Percentiles rank a stretch among this genome's conserved stretches.
Evolutionary conservation across 257 asterid genomes (phyloP).

Genomic region (Lycium ferocissimum): DNA sequence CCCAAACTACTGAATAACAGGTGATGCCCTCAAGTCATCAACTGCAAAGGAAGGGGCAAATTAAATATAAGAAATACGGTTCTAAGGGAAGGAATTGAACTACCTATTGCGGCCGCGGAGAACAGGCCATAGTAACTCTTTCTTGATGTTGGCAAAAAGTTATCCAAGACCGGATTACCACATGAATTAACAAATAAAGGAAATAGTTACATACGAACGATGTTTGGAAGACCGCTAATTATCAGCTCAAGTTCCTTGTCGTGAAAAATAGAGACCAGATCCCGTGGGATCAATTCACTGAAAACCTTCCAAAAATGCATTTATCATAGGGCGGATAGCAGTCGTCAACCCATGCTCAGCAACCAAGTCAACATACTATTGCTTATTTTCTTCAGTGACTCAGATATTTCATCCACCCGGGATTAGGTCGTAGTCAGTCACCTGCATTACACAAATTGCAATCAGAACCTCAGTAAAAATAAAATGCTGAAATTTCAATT

Average conservation of each 20-base stretch:
- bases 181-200: not conserved
- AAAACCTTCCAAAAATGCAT: constrained; percentile 86
- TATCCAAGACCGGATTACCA: not conserved
- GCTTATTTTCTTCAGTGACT: constrained; percentile 92
- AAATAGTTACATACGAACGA: constrained; percentile 65
- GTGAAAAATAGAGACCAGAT: constrained; percentile 76
- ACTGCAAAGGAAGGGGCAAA: constrained; percentile 49
- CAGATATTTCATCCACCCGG: constrained; percentile 87
- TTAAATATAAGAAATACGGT: no score
- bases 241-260: constrained; percentile 91
- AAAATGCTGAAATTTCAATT: not conserved
- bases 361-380: constrained; percentile 87
- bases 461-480: constrained; percentile 12
- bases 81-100: no score
- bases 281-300: constrained; percentile 68
- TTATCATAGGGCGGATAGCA: constrained; percentile 94
- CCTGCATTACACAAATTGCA: constrained; percentile 51
- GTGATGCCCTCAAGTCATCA: constrained; percentile 94
- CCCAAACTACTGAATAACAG: constrained; percentile 94
- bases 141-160: not conserved
- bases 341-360: constrained; percentile 92
- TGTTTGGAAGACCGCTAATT: constrained; percentile 93
- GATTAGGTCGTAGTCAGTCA: constrained; percentile 83
- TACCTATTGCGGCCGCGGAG: no score
- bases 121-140: not conserved